Base-by-base conservation (phyloP, 2,329 filamentous ascomycete species). In the Pseudogymnoascus sp. region DNA sequence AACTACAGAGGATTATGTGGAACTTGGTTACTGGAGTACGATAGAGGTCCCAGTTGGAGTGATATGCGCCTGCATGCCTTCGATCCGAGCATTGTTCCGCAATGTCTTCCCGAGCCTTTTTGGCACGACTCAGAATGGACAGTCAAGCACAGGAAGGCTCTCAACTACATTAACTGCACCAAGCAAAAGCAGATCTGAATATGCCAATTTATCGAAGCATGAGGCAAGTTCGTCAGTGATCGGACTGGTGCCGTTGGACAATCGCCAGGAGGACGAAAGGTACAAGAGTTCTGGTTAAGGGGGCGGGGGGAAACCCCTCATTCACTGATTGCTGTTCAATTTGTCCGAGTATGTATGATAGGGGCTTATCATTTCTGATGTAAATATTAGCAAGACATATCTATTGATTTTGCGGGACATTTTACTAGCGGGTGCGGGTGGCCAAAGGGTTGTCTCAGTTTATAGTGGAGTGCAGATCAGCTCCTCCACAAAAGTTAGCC, bases 61-160 rank as follows among this genome's bases (percentile, higher is more conserved):
- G 4, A 70, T 71, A 37, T 71, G 70, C 56, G 66, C 65, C 10
- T 71, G 70, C 47, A 68, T 71, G 67, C 70, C 70, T 4, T 64
- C 50, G 10, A 40, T 71, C 8, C 66, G 69, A 2, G 37, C 67
- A 4, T 64, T 71, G 10, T 66, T 71, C 21, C 56, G 68, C 5
- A 59, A 63, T 3, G 19, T 65, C 13, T 69, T 70, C 59, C 68
- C 69, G 2, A 65, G 64, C 21, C 10, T 68, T 24, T 61, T 69
- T 19, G 65, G 65, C 33, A 63, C 65, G 6, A 65, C 62, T 14
- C 29, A 50, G 31, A 35, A 59, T n/a, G n/a, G 10, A n/a, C 50
- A 56, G 50, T 56, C 50, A 31, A 56, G 50, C 50, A 10, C 50
- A 33, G 50, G 26, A 56, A 56, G 50, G 13, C 50, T 56, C 29